Base-by-base conservation (phyloP, 2,329 filamentous ascomycete species). In the Coleophoma eucalyptorum region DNA sequence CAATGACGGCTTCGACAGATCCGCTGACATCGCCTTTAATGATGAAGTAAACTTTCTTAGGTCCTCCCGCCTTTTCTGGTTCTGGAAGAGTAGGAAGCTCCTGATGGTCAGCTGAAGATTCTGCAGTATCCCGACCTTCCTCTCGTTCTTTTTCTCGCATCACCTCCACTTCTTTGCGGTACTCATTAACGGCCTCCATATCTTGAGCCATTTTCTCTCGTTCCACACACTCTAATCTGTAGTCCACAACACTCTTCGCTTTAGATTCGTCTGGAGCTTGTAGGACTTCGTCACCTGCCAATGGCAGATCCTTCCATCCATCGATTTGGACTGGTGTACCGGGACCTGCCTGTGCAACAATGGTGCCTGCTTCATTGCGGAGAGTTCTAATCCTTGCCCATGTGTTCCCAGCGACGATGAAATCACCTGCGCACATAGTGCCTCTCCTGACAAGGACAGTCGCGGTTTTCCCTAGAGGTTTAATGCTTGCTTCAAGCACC, bases 1-100 rank as follows among this genome's bases (percentile, higher is more conserved):
- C 86, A 53, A 85, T 77, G 3, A 97, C 87, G 2, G 94, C 94
- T 72, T 99, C 94, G 0, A 92, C 91, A 0, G 93, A 97, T 35
- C 94, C 94, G 54, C 87, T 89, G 16, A 97, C 94, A 62, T 99
- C 94, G 49, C 86, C 92, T 69, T 95, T 96, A 72, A 99, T 77
- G 52, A 94, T 83, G 69, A 97, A 94, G 61, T 87, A 87, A 44
- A 96, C 78, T 15, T 79, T 72, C 46, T 75, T 74, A 7, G 78
- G 69, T 8, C 75, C 73, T 33, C 70, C 72, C 5, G 67, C 66
- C 0, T 64, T 57, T 31, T 64, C 62, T 4, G 62, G 61, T 31
- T 63, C 62, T 15, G 60, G 59, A 33, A 52, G 51, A 6, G 52
- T 58, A 34, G 55, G 55, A 8, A 57, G 57, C 16, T 58, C 55